Conservation (phyloP, 495 filamentous ascomycete genomes). For the Hyaloscypha bicolor region DNA sequence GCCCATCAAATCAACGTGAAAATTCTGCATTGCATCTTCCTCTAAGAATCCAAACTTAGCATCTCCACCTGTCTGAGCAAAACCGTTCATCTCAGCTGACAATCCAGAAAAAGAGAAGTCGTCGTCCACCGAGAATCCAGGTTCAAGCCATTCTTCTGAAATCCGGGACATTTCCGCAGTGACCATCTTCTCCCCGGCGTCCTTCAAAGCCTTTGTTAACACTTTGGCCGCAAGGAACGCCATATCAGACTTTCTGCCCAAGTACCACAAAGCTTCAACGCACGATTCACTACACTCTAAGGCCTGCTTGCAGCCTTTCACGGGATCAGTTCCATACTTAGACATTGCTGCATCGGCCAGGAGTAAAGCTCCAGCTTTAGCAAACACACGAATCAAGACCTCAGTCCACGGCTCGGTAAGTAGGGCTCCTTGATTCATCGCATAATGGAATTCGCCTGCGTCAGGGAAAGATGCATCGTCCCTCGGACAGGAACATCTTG, state of each 20-base stretch:
- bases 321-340: neutral
- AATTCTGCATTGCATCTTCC: conserved; percentile 11
- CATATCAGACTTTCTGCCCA: conserved; percentile 51
- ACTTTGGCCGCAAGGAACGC: conserved; percentile 29
- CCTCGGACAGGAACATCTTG: conserved; percentile 35
- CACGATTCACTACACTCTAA: conserved; percentile 37
- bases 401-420: conserved; percentile 51
- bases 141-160: conserved; percentile 13
- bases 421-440: conserved; percentile 39
- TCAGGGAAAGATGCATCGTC: conserved; percentile 14
- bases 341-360: conserved; percentile 13
- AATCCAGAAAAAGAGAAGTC: conserved; percentile 10
- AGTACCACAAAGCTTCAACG: conserved; percentile 43
- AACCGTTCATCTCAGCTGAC: conserved; percentile 8
- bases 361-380: conserved; percentile 37
- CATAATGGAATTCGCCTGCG: conserved; percentile 34
- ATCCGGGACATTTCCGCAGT: conserved; percentile 7
- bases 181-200: conserved; percentile 11
- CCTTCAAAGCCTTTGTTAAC: conserved; percentile 13
- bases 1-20: conserved; percentile 11
- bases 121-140: conserved; percentile 4
- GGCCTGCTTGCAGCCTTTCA: conserved; percentile 16
- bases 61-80: conserved; percentile 9
- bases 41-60: conserved; percentile 4
- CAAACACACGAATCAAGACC: conserved; percentile 46